phyloP scores from a whole-genome alignment of 2,329 filamentous ascomycete genomes.

The Coniochaeta sp. region DNA sequence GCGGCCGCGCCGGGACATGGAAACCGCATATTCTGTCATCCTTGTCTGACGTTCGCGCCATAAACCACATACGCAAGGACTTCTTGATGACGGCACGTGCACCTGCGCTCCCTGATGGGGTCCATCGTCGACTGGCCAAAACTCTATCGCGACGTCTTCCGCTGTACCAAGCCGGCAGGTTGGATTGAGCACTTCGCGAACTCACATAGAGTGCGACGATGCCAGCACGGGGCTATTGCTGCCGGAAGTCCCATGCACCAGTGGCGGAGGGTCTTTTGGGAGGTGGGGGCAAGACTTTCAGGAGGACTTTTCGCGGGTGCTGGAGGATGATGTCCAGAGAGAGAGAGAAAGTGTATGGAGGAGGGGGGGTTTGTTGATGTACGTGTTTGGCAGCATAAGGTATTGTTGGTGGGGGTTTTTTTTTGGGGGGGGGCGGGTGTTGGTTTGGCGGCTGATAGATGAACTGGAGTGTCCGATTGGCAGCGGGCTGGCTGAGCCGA shows the following conservation, averaged over 20 bases:
- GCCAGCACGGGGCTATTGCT: conserved; percentile 44
- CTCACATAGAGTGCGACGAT: conserved; percentile 10
- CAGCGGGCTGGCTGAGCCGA: conserved; percentile 7
- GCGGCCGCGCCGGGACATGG: conserved; percentile 7
- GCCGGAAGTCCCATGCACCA: conserved; percentile 23
- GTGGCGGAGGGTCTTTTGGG: conserved; percentile 27
- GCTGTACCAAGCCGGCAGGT: conserved; percentile 13
- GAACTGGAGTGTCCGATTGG: conserved; percentile 6
- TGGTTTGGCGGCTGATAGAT: too few relatives aligned
- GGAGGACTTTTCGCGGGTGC: conserved; percentile 8
- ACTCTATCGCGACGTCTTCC: conserved; percentile 13
- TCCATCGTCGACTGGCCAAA: conserved; percentile 11
- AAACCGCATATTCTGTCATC: conserved; percentile 8
- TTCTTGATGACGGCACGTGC: conserved; percentile 9
- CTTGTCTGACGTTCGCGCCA: too few relatives aligned
- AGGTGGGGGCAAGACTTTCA: conserved; percentile 10
- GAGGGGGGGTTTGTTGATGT: conserved; percentile 19
- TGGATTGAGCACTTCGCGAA: conserved; percentile 12
- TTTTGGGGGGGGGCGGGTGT: background rate
- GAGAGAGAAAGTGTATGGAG: conserved; percentile 26
- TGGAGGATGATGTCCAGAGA: conserved; percentile 27
- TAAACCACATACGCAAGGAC: conserved; percentile 8
- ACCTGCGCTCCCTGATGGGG: background rate
- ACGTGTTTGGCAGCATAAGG: conserved; percentile 13
- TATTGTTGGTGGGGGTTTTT: background rate